Evolutionary conservation across 768 basidiomycete species (phyloP).

Genomic region (Hemileccinum rubropunctum): DNA sequence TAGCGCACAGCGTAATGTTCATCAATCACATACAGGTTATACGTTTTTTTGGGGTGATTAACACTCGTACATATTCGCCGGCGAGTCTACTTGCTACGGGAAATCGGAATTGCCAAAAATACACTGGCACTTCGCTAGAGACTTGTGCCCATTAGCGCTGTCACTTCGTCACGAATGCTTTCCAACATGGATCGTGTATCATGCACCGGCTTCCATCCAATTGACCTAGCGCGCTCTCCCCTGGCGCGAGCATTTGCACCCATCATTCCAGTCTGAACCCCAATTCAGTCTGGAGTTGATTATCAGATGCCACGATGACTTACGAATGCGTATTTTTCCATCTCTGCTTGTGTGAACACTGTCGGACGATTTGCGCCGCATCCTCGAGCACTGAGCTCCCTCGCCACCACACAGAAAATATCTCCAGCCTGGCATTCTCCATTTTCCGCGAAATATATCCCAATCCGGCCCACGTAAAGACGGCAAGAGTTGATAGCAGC

Average conservation of each 20-base stretch:
- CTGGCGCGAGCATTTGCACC: constrained; percentile 21
- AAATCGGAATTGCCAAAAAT: not conserved
- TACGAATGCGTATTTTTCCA: constrained; percentile 15
- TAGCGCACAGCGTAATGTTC: not conserved
- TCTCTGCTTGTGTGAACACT: constrained; percentile 36
- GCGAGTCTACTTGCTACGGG: not conserved
- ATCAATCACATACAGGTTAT: not conserved
- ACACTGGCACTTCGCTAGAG: not conserved
- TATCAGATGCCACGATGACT: not conserved
- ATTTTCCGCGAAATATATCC: constrained; percentile 53
- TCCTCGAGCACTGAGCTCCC: constrained; percentile 30
- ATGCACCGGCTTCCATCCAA: constrained; percentile 28
- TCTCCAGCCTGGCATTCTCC: constrained; percentile 47
- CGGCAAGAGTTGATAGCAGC: constrained; percentile 20
- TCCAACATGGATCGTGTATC: constrained; percentile 40
- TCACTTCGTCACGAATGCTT: constrained; percentile 41
- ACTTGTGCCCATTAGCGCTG: constrained; percentile 13
- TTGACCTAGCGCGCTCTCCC: constrained; percentile 17
- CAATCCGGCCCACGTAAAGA: constrained; percentile 34
- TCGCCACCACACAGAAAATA: constrained; percentile 38
- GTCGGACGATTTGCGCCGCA: constrained; percentile 32
- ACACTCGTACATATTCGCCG: not conserved
- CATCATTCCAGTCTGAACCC: constrained; percentile 11
- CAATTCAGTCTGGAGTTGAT: not conserved
- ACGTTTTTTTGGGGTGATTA: not conserved